These are phyloP conservation scores for Tylopilus sp. DNA, from an alignment of 768 basidiomycete species.

Conservation along the genomic window DNA sequence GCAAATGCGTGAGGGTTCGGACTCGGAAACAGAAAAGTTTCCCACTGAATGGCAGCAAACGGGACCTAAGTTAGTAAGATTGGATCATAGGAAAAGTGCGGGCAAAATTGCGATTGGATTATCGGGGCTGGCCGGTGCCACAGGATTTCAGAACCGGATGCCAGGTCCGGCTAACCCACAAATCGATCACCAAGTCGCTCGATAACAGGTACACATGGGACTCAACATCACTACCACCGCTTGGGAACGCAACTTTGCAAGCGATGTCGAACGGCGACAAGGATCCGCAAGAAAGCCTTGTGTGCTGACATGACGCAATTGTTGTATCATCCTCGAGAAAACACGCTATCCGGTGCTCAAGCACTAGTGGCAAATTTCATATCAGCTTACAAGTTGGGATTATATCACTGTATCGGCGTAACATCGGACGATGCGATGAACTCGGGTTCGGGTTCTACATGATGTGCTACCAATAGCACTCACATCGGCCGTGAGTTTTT, in stretches of 20 bases:
- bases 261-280: background rate
- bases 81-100: background rate
- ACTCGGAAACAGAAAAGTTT: background rate
- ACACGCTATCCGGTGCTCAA: background rate
- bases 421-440: slow-evolving; percentile 6
- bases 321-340: background rate
- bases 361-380: background rate
- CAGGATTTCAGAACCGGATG: background rate
- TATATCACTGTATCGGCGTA: slow-evolving; percentile 7
- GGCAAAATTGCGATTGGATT: slow-evolving; percentile 14
- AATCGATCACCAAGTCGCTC: background rate
- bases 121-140: slow-evolving; percentile 3
- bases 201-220: background rate
- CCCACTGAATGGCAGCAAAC: background rate
- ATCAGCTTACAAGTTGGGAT: slow-evolving; percentile 5
- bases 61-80: background rate
- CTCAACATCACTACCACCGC: no score
- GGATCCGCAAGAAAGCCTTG: no score
- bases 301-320: background rate
- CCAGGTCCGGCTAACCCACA: background rate
- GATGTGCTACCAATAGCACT: background rate
- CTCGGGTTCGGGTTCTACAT: background rate
- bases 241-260: background rate
- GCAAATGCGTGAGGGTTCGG: background rate
- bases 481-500: background rate